Percentiles rank a stretch among this genome's conserved stretches.
These are phyloP conservation scores for Coemansia sp. DNA, from an alignment of 192 early-diverging fungal species.

Conservation along the genomic window DNA sequence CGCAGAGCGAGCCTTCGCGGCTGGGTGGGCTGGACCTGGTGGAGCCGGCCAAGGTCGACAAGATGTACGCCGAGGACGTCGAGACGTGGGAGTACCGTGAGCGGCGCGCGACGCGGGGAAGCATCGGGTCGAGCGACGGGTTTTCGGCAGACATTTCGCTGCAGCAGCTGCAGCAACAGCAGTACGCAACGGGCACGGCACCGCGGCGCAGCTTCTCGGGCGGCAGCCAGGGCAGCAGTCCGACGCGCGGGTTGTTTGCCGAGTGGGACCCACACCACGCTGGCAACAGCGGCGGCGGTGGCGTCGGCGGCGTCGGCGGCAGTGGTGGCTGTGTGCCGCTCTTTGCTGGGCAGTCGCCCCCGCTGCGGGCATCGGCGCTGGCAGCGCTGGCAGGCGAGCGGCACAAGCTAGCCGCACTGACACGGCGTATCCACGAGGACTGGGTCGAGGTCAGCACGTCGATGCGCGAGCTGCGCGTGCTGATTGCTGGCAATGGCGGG, in stretches of 20 bases:
- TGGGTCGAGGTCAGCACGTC: slow-evolving; percentile 43
- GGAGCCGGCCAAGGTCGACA: slow-evolving; percentile 46
- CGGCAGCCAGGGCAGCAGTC: no score
- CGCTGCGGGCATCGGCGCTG: no score
- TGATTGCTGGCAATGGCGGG: slow-evolving; percentile 34
- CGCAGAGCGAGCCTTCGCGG: slow-evolving; percentile 28
- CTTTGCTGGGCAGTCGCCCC: no score
- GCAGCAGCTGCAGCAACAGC: no score
- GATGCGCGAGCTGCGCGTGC: slow-evolving; percentile 31
- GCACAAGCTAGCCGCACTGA: slow-evolving; percentile 32
- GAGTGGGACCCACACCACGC: no score
- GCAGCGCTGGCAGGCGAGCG: slow-evolving; percentile 12
- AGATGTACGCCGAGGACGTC: slow-evolving; percentile 23
- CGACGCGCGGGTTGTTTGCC: no score
- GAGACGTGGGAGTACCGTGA: slow-evolving; percentile 38
- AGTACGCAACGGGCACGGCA: no score
- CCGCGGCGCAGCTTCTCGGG: slow-evolving; percentile 8
- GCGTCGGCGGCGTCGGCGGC: not conserved
- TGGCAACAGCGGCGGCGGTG: not conserved
- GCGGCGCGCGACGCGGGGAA: slow-evolving; percentile 26
- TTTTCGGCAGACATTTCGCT: slow-evolving; percentile 10
- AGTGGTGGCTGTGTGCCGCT: no score
- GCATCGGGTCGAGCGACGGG: slow-evolving; percentile 27
- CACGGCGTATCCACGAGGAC: slow-evolving; percentile 34
- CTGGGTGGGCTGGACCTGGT: slow-evolving; percentile 45